Evolutionary conservation across 2,329 filamentous ascomycete genomes (phyloP).

Genomic region (Penicillium crustosum): DNA sequence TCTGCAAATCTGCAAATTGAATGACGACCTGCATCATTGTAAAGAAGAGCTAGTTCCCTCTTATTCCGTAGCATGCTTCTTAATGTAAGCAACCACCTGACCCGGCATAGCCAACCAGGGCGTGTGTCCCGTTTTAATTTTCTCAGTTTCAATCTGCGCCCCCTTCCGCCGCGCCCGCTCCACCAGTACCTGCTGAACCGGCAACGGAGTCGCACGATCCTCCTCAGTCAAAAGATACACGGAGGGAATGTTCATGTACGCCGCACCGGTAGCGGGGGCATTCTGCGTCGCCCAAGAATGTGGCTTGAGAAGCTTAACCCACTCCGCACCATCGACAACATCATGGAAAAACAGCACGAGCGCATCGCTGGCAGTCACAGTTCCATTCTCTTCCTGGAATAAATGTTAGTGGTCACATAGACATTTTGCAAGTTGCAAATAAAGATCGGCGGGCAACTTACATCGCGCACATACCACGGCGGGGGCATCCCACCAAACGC

Average conservation of each 20-base stretch:
- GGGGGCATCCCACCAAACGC: slow-evolving; percentile 31
- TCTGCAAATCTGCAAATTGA: background rate
- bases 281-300: slow-evolving; percentile 33
- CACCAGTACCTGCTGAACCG: slow-evolving; percentile 34
- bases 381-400: slow-evolving; percentile 23
- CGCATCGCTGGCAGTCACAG: slow-evolving; percentile 28
- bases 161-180: slow-evolving; percentile 30
- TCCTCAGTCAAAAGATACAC: slow-evolving; percentile 33
- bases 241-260: slow-evolving; percentile 28
- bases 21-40: background rate
- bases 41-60: background rate
- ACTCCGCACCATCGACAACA: slow-evolving; percentile 29
- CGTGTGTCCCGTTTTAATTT: slow-evolving; percentile 28
- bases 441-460: slow-evolving; percentile 15
- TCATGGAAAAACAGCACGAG: slow-evolving; percentile 34
- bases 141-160: slow-evolving; percentile 31
- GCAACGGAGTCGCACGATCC: slow-evolving; percentile 32
- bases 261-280: slow-evolving; percentile 27
- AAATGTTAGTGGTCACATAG: background rate
- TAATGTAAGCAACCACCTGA: slow-evolving; percentile 22
- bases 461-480: slow-evolving; percentile 33
- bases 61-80: slow-evolving; percentile 16
- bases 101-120: slow-evolving; percentile 32
- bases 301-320: slow-evolving; percentile 30
- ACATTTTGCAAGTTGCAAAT: background rate